Evolutionary conservation across 2,329 filamentous ascomycete genomes (phyloP).

Genomic region (Cryphonectria parasitica): DNA sequence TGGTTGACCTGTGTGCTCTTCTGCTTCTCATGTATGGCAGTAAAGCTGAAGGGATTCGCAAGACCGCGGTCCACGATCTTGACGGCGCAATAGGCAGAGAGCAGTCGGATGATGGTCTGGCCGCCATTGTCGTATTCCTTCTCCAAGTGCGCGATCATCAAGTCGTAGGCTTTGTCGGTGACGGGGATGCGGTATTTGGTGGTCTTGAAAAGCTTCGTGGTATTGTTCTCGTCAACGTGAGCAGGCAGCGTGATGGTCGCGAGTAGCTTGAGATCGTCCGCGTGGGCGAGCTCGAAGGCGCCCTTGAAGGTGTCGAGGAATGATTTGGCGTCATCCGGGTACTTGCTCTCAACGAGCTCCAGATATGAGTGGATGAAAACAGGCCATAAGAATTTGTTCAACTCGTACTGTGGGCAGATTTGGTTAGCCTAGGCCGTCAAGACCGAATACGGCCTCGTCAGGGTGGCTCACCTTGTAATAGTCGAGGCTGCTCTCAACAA

Average conservation of each 20-base stretch:
- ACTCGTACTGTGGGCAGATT: slow-evolving; percentile 68
- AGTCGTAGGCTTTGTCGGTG: slow-evolving; percentile 58
- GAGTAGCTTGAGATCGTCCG: slow-evolving; percentile 79
- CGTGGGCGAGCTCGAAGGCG: slow-evolving; percentile 76
- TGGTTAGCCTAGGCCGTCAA: slow-evolving; percentile 24
- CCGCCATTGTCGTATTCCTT: slow-evolving; percentile 81
- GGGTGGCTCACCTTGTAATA: slow-evolving; percentile 75
- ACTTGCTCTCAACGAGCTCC: slow-evolving; percentile 74
- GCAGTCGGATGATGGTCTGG: slow-evolving; percentile 73
- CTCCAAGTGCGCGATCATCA: slow-evolving; percentile 63
- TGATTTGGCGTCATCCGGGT: slow-evolving; percentile 70
- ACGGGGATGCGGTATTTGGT: slow-evolving; percentile 90
- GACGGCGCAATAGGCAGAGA: slow-evolving; percentile 64
- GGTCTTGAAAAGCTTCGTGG: slow-evolving; percentile 79
- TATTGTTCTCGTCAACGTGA: slow-evolving; percentile 75
- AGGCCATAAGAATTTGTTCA: slow-evolving; percentile 88
- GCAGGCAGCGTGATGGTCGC: slow-evolving; percentile 73
- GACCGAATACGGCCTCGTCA: background rate
- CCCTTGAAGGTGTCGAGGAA: slow-evolving; percentile 72
- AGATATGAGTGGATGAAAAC: slow-evolving; percentile 93
- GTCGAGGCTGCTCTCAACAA: slow-evolving; percentile 90
- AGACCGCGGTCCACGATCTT: slow-evolving; percentile 64
- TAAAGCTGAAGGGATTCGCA: slow-evolving; percentile 66
- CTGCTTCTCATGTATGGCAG: slow-evolving; percentile 60
- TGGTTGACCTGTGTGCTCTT: slow-evolving; percentile 67